Percentiles rank a stretch among this genome's conserved stretches.
These are phyloP conservation scores for Coffea canephora DNA, from an alignment of 257 asterid species.

Conservation along the genomic window DNA sequence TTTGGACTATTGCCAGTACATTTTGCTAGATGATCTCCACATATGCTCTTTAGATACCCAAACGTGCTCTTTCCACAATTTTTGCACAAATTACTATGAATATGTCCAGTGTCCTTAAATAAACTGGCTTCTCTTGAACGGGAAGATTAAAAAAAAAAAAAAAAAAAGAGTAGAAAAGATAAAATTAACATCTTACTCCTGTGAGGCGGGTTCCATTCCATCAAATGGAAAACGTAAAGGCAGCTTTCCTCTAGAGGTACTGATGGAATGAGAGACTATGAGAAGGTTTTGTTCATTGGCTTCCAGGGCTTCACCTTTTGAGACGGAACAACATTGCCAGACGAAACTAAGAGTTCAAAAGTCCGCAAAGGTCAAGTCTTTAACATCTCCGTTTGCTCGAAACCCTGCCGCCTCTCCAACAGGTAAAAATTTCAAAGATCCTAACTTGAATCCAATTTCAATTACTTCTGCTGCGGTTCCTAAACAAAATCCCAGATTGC, in stretches of 20 bases:
- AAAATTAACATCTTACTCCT: neutral
- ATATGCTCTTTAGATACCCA: too few relatives aligned
- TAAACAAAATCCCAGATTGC: constrained; percentile 8
- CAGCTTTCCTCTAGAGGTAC: neutral
- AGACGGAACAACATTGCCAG: constrained; percentile 20
- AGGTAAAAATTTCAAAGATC: constrained; percentile 37
- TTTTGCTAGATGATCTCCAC: too few relatives aligned
- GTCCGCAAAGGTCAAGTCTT: constrained; percentile 26
- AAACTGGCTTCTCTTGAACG: too few relatives aligned
- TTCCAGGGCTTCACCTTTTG: constrained; percentile 50
- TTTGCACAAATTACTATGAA: too few relatives aligned
- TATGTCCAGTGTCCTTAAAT: too few relatives aligned
- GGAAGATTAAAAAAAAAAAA: neutral
- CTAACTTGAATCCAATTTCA: constrained; percentile 35
- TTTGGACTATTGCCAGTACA: too few relatives aligned
- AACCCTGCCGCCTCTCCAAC: constrained; percentile 28
- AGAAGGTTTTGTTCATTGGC: constrained; percentile 64
- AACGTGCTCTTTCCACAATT: too few relatives aligned
- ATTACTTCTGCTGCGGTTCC: constrained; percentile 4
- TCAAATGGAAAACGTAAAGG: neutral
- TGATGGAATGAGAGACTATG: constrained; percentile 39
- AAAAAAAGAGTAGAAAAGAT: too few relatives aligned
- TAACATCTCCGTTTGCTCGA: constrained; percentile 14
- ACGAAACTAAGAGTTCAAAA: constrained; percentile 24
- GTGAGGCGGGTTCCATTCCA: neutral